Evolutionary conservation across 208 protist genomes (phyloP).

Genomic region (Histomonas meleagridis): DNA sequence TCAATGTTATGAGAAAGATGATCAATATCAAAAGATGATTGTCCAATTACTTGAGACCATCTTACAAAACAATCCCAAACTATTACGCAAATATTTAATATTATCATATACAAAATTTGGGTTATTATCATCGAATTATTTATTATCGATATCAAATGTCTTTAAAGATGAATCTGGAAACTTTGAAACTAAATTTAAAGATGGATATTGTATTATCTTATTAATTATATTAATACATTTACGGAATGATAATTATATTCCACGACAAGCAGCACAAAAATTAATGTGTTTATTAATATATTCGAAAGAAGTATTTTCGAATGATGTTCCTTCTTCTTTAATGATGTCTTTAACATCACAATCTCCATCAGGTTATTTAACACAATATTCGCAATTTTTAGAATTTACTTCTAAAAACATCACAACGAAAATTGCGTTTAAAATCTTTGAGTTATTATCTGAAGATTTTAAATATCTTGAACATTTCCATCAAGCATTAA

Average conservation of each 20-base stretch:
- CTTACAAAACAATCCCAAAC: not conserved
- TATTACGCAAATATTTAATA: not conserved
- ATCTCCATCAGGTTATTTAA: not conserved
- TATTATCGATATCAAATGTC: not conserved
- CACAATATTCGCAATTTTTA: not conserved
- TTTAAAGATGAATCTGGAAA: not conserved
- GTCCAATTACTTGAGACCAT: not conserved
- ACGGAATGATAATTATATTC: no score
- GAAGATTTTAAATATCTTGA: not conserved
- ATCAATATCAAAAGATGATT: not conserved
- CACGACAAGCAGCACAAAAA: not conserved
- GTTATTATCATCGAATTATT: no score
- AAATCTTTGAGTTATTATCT: not conserved
- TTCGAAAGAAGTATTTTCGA: not conserved
- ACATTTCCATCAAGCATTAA: not conserved
- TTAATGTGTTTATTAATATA: not conserved
- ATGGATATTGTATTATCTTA: not conserved
- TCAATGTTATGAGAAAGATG: no score
- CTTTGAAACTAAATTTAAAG: not conserved
- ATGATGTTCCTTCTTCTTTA: not conserved
- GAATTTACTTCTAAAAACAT: not conserved
- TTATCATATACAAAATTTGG: not conserved
- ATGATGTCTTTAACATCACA: not conserved
- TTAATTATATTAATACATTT: not conserved
- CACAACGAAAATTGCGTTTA: not conserved